phyloP scores from a whole-genome alignment of 148 eudicot genomes.

The Rhododendron simsii region DNA sequence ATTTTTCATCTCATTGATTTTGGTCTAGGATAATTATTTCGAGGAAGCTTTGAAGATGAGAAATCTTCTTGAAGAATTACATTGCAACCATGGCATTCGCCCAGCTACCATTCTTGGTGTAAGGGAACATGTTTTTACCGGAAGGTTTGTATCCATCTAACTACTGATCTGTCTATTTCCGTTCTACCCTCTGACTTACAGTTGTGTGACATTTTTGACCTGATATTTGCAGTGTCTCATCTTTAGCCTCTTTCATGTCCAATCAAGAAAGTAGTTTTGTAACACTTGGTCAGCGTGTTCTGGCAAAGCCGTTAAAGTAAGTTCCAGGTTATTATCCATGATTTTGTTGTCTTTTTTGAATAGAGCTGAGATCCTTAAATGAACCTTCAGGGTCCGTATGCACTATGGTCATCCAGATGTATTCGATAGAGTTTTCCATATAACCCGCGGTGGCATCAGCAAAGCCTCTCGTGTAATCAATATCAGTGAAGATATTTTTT shows the following conservation, averaged over 20 bases:
- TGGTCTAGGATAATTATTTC: constrained; percentile 81
- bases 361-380: constrained; percentile 1
- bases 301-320: constrained; percentile 95
- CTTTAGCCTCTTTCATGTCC: constrained; percentile 97
- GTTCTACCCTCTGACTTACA: background rate
- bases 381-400: constrained; percentile 84
- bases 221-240: constrained; percentile 78
- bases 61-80: constrained; percentile 94
- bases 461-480: constrained; percentile 97
- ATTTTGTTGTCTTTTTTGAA: background rate
- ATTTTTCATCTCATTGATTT: background rate
- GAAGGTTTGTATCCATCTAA: constrained; percentile 52
- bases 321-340: constrained; percentile 17
- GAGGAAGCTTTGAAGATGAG: constrained; percentile 99
- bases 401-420: constrained; percentile 99
- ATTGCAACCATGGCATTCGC: constrained; percentile 74
- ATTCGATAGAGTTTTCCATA: constrained; percentile 95
- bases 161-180: constrained; percentile 3
- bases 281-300: constrained; percentile 97
- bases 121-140: constrained; percentile 97
- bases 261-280: constrained; percentile 96
- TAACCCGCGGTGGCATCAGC: constrained; percentile 99
- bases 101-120: constrained; percentile 92
- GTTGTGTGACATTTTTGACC: constrained; percentile 13
- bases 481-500: constrained; percentile 95